Percentiles rank a stretch among this genome's conserved stretches.
phyloP scores from a whole-genome alignment of 306 rosid genomes.

The Vigna hirtella region DNA sequence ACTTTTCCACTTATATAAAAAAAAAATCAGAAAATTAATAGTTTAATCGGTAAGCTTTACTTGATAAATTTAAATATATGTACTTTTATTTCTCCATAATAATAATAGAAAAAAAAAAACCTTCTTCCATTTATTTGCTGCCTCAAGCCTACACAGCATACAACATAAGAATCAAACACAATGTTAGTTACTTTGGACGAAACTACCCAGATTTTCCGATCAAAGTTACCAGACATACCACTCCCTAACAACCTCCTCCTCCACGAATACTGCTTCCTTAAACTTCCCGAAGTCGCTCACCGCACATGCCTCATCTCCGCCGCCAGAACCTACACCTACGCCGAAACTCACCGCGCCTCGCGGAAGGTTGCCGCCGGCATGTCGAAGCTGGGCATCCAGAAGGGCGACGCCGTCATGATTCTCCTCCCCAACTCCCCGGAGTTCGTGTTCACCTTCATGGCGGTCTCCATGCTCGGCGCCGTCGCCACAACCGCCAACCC shows the following conservation, averaged over 20 bases:
- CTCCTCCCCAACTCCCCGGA: slow-evolving; percentile 74
- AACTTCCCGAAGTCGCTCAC: slow-evolving; percentile 44
- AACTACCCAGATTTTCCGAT: slow-evolving; percentile 49
- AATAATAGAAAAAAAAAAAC: too few relatives aligned
- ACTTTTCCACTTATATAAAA: too few relatives aligned
- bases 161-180: slow-evolving; percentile 26
- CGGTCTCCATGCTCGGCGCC: slow-evolving; percentile 68
- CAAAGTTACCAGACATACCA: slow-evolving; percentile 66
- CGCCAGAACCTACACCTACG: slow-evolving; percentile 56
- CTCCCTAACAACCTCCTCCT: slow-evolving; percentile 65
- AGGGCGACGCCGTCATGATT: slow-evolving; percentile 67
- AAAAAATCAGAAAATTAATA: too few relatives aligned
- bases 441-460: slow-evolving; percentile 66
- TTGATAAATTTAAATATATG: too few relatives aligned
- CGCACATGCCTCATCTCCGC: slow-evolving; percentile 69
- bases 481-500: slow-evolving; percentile 73
- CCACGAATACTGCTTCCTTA: slow-evolving; percentile 68
- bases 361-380: slow-evolving; percentile 59
- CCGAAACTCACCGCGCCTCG: slow-evolving; percentile 49
- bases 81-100: too few relatives aligned
- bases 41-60: too few relatives aligned
- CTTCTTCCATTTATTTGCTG: neutral
- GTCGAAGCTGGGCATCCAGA: slow-evolving; percentile 54
- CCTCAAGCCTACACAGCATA: neutral
- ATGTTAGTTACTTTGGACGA: slow-evolving; percentile 40